Evolutionary conservation across 1,139 yeast genomes (phyloP).

Genomic region (Saccharomyces hybrid): DNA sequence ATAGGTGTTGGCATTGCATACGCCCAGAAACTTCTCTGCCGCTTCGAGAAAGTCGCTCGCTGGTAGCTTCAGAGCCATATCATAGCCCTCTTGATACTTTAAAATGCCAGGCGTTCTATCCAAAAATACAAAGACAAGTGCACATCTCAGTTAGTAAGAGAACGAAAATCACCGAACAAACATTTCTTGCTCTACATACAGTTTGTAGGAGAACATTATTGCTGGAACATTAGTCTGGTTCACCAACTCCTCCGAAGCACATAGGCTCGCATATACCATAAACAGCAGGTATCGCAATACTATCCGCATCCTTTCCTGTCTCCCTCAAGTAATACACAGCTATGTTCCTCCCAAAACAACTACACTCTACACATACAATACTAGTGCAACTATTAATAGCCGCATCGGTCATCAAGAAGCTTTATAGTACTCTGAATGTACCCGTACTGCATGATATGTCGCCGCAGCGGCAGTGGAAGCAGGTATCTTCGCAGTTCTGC

Average conservation of each 20-base stretch:
- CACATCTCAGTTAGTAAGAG: slow-evolving; percentile 2
- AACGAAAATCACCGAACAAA: not conserved
- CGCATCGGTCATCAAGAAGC: not conserved
- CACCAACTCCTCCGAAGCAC: slow-evolving; percentile 3
- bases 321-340: not conserved
- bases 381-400: not conserved
- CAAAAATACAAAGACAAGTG: not conserved
- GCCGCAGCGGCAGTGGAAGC: not conserved
- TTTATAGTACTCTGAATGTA: not conserved
- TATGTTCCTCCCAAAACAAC: not conserved
- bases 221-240: slow-evolving; percentile 22
- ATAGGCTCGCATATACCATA: not conserved
- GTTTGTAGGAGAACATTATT: slow-evolving; percentile 24
- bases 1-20: slow-evolving; percentile 66
- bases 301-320: not conserved
- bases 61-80: slow-evolving; percentile 16
- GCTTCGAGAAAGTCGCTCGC: slow-evolving; percentile 40
- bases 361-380: not conserved
- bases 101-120: slow-evolving; percentile 21
- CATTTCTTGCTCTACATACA: slow-evolving; percentile 14
- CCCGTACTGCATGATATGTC: not conserved
- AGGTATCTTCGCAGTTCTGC: not conserved
- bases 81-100: slow-evolving; percentile 16
- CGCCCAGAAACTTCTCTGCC: slow-evolving; percentile 44
- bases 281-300: not conserved